A percentile compares a stretch with the other conserved stretches of the same genome.
These are phyloP conservation scores for Xylaria castorea DNA, from an alignment of 495 filamentous ascomycete species.

Conservation along the genomic window DNA sequence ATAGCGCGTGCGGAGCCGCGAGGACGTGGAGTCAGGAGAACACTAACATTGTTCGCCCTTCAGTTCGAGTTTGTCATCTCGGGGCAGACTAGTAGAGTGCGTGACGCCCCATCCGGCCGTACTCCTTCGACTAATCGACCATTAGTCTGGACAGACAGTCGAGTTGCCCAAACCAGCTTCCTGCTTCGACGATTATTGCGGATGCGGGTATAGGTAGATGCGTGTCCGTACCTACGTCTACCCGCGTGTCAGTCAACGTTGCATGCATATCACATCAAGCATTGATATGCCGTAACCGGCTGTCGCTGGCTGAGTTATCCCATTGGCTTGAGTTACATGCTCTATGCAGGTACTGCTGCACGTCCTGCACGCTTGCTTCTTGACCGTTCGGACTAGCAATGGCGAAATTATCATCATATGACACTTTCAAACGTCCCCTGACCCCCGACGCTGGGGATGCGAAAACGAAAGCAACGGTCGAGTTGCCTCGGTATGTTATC, in stretches of 20 bases:
- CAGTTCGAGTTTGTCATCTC: background rate
- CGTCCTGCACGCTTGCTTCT: background rate
- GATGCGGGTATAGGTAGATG: background rate
- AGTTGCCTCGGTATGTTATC: background rate
- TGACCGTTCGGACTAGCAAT: background rate
- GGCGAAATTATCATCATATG: conserved; percentile 16
- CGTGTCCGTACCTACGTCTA: background rate
- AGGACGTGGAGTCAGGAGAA: conserved; percentile 11
- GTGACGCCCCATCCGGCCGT: conserved; percentile 11
- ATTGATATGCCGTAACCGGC: background rate
- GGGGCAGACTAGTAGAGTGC: background rate
- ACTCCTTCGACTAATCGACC: background rate
- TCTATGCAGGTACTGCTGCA: conserved; percentile 2
- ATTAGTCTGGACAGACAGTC: background rate
- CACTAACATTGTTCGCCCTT: background rate
- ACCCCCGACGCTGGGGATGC: background rate
- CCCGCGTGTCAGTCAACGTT: conserved; percentile 2
- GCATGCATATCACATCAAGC: background rate
- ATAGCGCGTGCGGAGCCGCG: background rate
- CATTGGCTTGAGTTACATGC: background rate
- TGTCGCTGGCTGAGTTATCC: background rate
- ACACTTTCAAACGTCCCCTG: conserved; percentile 9
- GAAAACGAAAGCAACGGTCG: background rate
- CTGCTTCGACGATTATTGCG: background rate
- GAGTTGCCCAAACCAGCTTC: conserved; percentile 5